These are phyloP conservation scores for Breviolum minutum DNA, from an alignment of 73 alveolate species.

Conservation along the genomic window DNA sequence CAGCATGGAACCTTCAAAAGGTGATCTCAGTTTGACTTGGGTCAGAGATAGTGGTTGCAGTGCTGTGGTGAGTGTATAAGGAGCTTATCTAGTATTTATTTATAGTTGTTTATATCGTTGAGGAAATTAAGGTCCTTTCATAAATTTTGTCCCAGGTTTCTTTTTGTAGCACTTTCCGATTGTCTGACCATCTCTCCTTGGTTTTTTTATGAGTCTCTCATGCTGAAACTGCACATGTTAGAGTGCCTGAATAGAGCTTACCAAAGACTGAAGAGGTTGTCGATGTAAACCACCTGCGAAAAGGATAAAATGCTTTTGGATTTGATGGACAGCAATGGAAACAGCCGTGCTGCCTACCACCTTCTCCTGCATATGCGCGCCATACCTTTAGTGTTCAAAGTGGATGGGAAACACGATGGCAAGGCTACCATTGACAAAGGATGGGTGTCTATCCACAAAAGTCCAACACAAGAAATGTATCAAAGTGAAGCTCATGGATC, in stretches of 20 bases:
- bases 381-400: constrained; percentile 11
- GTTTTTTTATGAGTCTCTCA: background rate
- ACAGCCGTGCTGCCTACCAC: constrained; percentile 46
- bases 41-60: no score
- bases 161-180: no score
- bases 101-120: no score
- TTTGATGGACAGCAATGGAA: no score
- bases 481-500: no score
- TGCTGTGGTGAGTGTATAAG: background rate
- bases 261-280: constrained; percentile 53
- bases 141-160: no score
- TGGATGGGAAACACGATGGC: no score
- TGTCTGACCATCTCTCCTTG: no score
- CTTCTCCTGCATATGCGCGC: constrained; percentile 62
- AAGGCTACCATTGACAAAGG: background rate
- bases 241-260: constrained; percentile 25
- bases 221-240: background rate
- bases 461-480: no score
- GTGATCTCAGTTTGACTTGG: background rate
- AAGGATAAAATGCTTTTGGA: background rate
- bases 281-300: constrained; percentile 64
- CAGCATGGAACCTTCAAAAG: background rate
- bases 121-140: no score
- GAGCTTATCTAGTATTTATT: no score
- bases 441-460: no score